phyloP scores from a whole-genome alignment of 2,329 filamentous ascomycete genomes.

The Aschersonia sp. region DNA sequence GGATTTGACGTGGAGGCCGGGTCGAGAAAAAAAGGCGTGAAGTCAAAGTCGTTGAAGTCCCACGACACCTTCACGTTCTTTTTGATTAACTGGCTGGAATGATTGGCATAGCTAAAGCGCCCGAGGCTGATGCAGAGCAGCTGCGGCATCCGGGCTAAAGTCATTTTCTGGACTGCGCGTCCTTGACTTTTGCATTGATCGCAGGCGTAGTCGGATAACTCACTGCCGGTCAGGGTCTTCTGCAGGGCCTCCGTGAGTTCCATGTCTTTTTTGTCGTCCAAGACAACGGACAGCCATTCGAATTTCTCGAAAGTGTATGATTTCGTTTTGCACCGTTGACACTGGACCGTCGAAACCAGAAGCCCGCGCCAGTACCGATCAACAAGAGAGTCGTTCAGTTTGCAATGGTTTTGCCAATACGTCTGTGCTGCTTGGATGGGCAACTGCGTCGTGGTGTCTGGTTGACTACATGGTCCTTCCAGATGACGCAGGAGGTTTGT shows the following conservation, averaged over 20 bases:
- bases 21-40: conserved; percentile 28
- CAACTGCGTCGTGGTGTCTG: conserved; percentile 17
- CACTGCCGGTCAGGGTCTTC: conserved; percentile 55
- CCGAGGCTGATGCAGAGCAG: conserved; percentile 69
- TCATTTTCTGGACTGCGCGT: conserved; percentile 55
- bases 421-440: conserved; percentile 46
- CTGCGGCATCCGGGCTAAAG: conserved; percentile 64
- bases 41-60: conserved; percentile 54
- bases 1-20: conserved; percentile 5
- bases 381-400: conserved; percentile 60
- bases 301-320: conserved; percentile 28
- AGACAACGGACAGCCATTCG: conserved; percentile 38
- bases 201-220: conserved; percentile 57
- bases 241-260: conserved; percentile 48
- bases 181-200: conserved; percentile 57
- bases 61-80: conserved; percentile 61
- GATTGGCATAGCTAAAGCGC: conserved; percentile 25
- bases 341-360: conserved; percentile 57
- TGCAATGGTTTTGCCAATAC: conserved; percentile 61
- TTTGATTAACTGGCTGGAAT: conserved; percentile 37
- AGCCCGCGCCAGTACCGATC: conserved; percentile 69
- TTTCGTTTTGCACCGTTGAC: conserved; percentile 41
- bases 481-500: conserved; percentile 49
- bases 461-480: conserved; percentile 14
- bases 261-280: conserved; percentile 15